Conservation (phyloP, 352 stramenopile species). For the Phytophthora rubi region DNA sequence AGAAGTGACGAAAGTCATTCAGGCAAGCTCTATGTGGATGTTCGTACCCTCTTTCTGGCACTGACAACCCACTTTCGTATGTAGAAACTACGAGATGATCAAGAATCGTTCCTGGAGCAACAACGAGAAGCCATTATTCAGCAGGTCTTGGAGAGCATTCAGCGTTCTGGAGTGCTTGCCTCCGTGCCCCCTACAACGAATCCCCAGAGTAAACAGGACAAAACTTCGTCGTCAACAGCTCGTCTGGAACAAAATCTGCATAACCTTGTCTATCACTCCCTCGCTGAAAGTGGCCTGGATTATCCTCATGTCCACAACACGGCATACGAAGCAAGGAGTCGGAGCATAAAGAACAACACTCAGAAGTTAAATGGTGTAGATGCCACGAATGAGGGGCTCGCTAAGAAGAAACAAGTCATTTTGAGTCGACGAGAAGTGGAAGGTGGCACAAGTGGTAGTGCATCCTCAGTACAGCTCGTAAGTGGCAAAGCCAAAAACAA, state of each 20-base stretch:
- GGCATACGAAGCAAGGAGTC: constrained; percentile 1
- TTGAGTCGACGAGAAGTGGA: constrained; percentile 32
- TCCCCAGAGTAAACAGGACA: constrained; percentile 10
- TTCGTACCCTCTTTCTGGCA: neutral
- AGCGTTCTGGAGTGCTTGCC: constrained; percentile 31
- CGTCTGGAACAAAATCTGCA: constrained; percentile 63
- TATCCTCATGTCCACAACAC: constrained; percentile 59
- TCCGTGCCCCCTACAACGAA: neutral
- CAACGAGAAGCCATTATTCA: constrained; percentile 68
- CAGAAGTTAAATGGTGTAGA: constrained; percentile 1
- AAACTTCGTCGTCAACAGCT: constrained; percentile 11
- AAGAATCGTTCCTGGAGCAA: constrained; percentile 55
- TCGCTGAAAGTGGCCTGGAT: constrained; percentile 62
- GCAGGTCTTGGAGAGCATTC: constrained; percentile 64
- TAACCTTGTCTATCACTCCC: constrained; percentile 59
- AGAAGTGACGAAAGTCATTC: constrained; percentile 32
- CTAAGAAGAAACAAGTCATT: constrained; percentile 31
- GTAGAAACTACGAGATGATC: constrained; percentile 45
- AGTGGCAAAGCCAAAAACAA: constrained; percentile 7
- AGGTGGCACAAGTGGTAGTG: neutral
- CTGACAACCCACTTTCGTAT: neutral
- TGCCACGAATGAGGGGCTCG: neutral
- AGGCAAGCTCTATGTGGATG: constrained; percentile 15
- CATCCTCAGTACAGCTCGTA: neutral
- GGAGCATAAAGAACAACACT: neutral